Conservation (phyloP, 305 asterid species). For the Fraxinus sp. region DNA sequence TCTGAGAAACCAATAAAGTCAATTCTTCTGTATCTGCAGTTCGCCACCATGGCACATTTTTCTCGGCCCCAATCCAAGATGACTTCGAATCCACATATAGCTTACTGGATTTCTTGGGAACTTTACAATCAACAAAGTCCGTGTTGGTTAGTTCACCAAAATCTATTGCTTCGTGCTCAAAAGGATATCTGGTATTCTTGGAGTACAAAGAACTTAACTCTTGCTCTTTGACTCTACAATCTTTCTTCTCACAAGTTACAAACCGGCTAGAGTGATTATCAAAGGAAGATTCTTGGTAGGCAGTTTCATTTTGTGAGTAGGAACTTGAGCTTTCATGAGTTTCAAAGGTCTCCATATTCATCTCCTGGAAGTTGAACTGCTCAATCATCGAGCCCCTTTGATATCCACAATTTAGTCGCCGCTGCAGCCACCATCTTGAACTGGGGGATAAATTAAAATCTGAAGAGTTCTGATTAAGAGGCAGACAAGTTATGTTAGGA, state of each 20-base stretch:
- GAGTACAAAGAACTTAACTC: constrained; percentile 5
- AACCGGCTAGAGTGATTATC: constrained; percentile 29
- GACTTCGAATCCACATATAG: constrained; percentile 42
- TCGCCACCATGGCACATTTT: constrained; percentile 80
- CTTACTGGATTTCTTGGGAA: constrained; percentile 33
- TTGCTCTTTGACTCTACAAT: constrained; percentile 29
- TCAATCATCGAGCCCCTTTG: constrained; percentile 40
- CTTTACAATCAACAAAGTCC: constrained; percentile 28
- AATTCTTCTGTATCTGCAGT: constrained; percentile 71
- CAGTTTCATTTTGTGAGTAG: background rate
- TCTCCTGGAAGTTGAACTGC: constrained; percentile 29
- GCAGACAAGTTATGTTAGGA: constrained; percentile 37
- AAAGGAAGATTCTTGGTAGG: constrained; percentile 24
- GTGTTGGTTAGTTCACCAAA: constrained; percentile 26
- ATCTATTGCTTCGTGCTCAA: constrained; percentile 26
- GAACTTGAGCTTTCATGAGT: constrained; percentile 24
- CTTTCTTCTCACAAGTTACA: constrained; percentile 27
- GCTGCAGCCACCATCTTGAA: constrained; percentile 77
- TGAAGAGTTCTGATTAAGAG: constrained; percentile 45
- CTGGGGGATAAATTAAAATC: constrained; percentile 60
- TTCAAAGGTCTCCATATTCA: constrained; percentile 32
- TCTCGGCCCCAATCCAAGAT: constrained; percentile 51
- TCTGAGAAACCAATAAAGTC: constrained; percentile 61
- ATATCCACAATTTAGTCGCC: constrained; percentile 39
- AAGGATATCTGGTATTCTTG: constrained; percentile 11